Evolutionary conservation across 129 eudicot genomes (phyloP), one percentile per base, ranked within the genome.

Genomic region (Flaveria trinervia): DNA sequence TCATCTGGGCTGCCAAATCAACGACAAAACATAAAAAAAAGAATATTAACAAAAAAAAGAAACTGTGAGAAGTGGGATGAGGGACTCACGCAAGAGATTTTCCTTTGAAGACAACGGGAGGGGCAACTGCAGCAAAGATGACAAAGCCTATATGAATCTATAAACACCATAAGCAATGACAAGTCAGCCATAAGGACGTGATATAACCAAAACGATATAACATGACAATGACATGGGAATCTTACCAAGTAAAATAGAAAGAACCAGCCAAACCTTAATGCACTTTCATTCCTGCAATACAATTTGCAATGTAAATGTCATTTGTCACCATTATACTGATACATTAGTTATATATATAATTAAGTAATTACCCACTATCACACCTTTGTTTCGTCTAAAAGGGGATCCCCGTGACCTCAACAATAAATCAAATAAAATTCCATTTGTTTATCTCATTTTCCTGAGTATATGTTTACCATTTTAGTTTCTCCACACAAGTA

Each of bases 41-140:
- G 9, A n/a, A 8, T 15, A 26, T 49, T 49, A 62, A 61, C 2
- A 73, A 23, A n/a, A 3, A 17, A 9, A 33, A 56, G 28, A 65
- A 57, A 77, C 56, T 44, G 36, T 36, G 70, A 3, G 50, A 55
- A 71, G 60, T 14, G 28, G 64, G 56, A 16, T 25, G 65, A 70
- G 46, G 74, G 71, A 86, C 99, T 91, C 64, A 95, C 99, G 99
- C 82, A 13, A 95, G 92, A 79, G 99, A 95, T 88, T 89, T 95
- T 82, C 99, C 99, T 86, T 72, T 89, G 61, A 95, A 89, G 70
- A 95, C 96, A 13, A 95, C 71, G 4, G 99, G 99, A 78, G 99
- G 99, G 68, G 99, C 99, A 75, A 95, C 97, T 14, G 97, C 96
- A 65, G 99, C 93, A 83, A 95, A 89, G 87, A 91, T 81, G 56